Evolutionary conservation across 257 asterid genomes (phyloP).

Genomic region (Jacaranda copaia): DNA sequence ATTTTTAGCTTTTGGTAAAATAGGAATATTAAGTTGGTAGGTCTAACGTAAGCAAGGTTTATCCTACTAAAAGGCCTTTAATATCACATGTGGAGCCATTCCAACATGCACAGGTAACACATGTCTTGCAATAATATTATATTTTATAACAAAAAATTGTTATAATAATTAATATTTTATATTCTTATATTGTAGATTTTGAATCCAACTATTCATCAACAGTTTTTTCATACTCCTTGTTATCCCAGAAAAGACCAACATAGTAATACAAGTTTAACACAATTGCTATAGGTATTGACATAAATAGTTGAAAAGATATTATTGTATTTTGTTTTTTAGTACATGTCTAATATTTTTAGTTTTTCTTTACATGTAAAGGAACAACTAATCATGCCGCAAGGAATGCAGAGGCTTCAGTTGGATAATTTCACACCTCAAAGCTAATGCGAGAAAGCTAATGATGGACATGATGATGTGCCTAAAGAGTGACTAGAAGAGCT

Average conservation of each 20-base stretch:
- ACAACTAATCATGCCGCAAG: neutral
- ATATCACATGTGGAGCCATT: neutral
- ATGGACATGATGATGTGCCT: neutral
- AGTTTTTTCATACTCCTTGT: neutral
- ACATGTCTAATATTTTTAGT: neutral
- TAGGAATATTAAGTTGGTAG: neutral
- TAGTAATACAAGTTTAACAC: neutral
- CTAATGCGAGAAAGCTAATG: neutral
- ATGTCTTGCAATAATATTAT: neutral
- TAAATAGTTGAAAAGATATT: neutral
- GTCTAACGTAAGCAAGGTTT: neutral
- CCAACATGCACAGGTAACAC: neutral
- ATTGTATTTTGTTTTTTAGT: neutral
- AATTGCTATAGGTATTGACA: neutral
- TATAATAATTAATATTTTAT: neutral
- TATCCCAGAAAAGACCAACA: neutral
- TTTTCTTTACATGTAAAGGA: neutral
- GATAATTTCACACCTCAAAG: neutral
- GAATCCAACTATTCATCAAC: neutral
- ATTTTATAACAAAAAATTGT: neutral
- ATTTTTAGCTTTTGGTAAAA: neutral
- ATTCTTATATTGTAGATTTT: neutral
- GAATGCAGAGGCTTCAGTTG: neutral
- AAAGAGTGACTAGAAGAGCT: neutral
- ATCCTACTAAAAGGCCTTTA: neutral